phyloP scores from a whole-genome alignment of 2,329 filamentous ascomycete species.

The Diaporthe sp. region DNA sequence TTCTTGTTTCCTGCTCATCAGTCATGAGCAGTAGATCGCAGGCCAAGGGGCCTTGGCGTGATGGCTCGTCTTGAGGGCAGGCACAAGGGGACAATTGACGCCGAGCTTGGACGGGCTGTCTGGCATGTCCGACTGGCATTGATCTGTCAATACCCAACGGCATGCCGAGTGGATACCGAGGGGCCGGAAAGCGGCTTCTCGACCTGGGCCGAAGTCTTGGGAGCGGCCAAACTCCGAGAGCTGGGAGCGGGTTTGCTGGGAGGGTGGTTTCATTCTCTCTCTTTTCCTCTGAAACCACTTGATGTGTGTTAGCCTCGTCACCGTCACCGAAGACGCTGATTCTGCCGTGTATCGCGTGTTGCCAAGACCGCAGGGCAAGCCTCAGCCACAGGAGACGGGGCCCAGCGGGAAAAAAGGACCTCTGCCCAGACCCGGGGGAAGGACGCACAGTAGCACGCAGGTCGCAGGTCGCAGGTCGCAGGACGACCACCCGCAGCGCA shows the following conservation, averaged over 20 bases:
- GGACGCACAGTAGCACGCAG: background rate
- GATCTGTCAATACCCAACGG: conserved; percentile 11
- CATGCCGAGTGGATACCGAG: conserved; percentile 23
- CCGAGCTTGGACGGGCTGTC: background rate
- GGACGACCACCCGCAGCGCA: background rate
- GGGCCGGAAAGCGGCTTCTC: conserved; percentile 27
- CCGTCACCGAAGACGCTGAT: background rate
- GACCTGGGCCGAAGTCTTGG: conserved; percentile 25
- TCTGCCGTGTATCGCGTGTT: conserved; percentile 9
- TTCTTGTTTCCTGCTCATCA: background rate
- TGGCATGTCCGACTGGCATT: conserved; percentile 1
- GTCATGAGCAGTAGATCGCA: conserved; percentile 29
- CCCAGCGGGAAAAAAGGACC: conserved; percentile 1
- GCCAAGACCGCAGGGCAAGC: conserved; percentile 14
- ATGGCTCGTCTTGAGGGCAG: background rate
- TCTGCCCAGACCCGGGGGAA: background rate
- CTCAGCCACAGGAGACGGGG: conserved; percentile 1
- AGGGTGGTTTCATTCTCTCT: background rate
- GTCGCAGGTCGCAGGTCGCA: background rate
- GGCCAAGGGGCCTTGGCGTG: conserved; percentile 12
- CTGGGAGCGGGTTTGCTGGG: background rate
- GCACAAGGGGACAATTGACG: background rate
- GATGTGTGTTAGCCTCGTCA: background rate
- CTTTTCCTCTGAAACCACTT: background rate
- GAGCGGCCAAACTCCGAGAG: conserved; percentile 33